Conservation (phyloP, 371 early-diverging fungal species). For the Pancytospora philotis region DNA sequence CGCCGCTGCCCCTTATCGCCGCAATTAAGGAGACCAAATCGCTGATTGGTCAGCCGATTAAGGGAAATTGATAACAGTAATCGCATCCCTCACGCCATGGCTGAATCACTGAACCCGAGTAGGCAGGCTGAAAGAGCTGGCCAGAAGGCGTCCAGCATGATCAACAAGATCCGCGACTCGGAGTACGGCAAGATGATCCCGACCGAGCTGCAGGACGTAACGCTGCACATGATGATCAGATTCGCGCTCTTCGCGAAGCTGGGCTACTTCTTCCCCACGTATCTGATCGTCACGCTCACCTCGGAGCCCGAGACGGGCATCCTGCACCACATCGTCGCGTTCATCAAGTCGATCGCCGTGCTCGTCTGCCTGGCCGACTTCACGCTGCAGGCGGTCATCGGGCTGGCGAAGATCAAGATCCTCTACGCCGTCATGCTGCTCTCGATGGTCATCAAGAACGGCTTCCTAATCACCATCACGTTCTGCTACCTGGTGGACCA, state of each 20-base stretch:
- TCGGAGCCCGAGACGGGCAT: background rate
- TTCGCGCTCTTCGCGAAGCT: background rate
- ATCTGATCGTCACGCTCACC: background rate
- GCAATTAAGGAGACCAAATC: no score
- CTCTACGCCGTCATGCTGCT: background rate
- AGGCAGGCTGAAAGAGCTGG: background rate
- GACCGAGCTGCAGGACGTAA: background rate
- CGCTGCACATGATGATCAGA: background rate
- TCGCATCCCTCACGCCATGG: no score
- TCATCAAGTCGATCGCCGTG: background rate
- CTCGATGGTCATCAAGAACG: background rate
- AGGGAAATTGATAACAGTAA: no score
- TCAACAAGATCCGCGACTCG: conserved; percentile 1
- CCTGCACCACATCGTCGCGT: background rate
- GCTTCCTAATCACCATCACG: background rate
- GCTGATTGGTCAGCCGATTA: no score
- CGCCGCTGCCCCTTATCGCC: no score
- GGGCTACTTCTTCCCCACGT: background rate
- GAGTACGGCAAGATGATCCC: background rate
- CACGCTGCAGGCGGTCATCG: background rate
- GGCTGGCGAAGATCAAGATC: background rate
- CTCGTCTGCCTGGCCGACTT: background rate
- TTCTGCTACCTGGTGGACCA: background rate
- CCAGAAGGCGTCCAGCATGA: background rate
- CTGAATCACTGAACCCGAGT: background rate